Evolutionary conservation across 169 alveolate species (phyloP).

Genomic region (Plasmodium vivax): DNA sequence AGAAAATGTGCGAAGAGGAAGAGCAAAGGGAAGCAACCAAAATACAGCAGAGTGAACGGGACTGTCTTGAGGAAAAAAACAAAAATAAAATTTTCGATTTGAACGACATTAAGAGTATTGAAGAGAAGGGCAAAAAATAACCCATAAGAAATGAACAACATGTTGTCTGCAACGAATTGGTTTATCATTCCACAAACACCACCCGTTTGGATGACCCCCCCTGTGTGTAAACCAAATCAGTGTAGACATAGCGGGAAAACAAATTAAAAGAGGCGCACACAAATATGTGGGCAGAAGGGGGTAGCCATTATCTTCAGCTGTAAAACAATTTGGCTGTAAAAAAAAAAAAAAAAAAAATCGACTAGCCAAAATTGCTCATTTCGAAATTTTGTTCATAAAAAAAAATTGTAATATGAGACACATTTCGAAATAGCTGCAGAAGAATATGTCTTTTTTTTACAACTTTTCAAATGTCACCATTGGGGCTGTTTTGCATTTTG

Average conservation of each 20-base stretch:
- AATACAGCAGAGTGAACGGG: conserved; percentile 45
- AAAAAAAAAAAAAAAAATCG: neutral
- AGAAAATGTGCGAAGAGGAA: conserved; percentile 67
- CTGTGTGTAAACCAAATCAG: neutral
- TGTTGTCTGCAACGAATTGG: neutral
- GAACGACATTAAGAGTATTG: conserved; percentile 43
- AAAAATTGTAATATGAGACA: neutral
- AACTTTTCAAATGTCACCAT: neutral
- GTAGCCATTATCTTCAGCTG: neutral
- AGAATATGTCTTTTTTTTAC: neutral
- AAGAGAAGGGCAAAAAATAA: conserved; percentile 6
- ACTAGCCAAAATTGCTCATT: neutral
- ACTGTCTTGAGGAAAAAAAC: conserved; percentile 57
- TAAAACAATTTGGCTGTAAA: neutral
- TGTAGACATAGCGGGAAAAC: neutral
- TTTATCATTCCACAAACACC: neutral
- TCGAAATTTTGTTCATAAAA: neutral
- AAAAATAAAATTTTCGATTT: conserved; percentile 49
- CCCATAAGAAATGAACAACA: neutral
- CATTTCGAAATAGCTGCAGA: neutral
- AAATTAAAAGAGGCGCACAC: neutral
- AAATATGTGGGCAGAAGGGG: neutral
- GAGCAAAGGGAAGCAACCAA: conserved; percentile 41
- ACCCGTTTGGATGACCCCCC: neutral
- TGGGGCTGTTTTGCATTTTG: neutral